Conservation (phyloP, 1,284 basidiomycete genomes). For the Pseudozyma pruni region DNA sequence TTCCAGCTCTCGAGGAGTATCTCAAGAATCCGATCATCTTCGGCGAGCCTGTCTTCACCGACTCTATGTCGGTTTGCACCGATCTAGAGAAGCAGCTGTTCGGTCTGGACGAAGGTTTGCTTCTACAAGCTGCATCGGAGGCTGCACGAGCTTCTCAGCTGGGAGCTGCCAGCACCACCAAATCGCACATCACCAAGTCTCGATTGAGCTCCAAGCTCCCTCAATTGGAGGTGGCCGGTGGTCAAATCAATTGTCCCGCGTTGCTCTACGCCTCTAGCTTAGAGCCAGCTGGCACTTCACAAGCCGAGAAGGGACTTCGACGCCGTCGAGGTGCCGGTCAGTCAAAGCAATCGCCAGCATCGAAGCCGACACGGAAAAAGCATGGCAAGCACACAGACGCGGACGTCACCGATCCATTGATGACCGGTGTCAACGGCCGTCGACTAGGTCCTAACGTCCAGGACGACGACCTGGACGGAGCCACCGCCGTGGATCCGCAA, state of each 20-base stretch:
- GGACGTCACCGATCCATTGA: constrained; percentile 13
- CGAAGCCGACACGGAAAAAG: neutral
- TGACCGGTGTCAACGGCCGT: neutral
- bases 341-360: constrained; percentile 5
- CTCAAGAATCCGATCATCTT: constrained; percentile 51
- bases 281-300: constrained; percentile 1
- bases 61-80: constrained; percentile 32
- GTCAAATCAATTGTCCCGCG: constrained; percentile 38
- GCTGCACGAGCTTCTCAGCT: neutral
- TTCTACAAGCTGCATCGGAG: neutral
- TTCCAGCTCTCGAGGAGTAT: constrained; percentile 64
- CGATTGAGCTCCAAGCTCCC: constrained; percentile 10
- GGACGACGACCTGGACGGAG: constrained; percentile 1
- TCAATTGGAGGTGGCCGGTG: constrained; percentile 39
- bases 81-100: constrained; percentile 49
- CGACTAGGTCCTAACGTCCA: neutral
- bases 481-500: constrained; percentile 8
- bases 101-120: constrained; percentile 19
- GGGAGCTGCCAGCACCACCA: neutral
- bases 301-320: constrained; percentile 1
- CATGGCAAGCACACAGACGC: constrained; percentile 2
- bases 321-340: constrained; percentile 7
- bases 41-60: constrained; percentile 44
- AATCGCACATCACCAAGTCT: constrained; percentile 8
- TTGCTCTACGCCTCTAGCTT: constrained; percentile 19